phyloP scores from a whole-genome alignment of 73 alveolate species.

The Uronychia setigera region DNA sequence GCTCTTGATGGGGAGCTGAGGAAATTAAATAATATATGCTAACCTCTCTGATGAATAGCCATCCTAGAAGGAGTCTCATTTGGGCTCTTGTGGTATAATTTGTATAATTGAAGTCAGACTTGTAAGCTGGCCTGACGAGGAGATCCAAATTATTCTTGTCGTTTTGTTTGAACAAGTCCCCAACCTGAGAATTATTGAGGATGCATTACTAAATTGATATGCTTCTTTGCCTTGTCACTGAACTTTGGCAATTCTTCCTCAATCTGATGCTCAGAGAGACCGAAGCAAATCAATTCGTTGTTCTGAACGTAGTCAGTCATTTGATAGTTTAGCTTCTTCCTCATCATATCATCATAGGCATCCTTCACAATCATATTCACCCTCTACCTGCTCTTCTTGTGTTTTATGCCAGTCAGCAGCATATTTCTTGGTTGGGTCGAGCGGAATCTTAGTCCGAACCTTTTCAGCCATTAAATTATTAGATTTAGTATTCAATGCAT shows the following conservation, averaged over 20 bases:
- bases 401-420: conserved; percentile 62
- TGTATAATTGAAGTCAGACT: conserved; percentile 54
- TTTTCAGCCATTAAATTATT: conserved; percentile 1
- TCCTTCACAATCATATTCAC: conserved; percentile 15
- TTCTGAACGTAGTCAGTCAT: conserved; percentile 60
- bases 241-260: conserved; percentile 30
- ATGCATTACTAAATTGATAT: conserved; percentile 20
- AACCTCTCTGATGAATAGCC: conserved; percentile 53
- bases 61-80: conserved; percentile 45
- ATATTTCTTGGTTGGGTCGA: conserved; percentile 43
- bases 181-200: neutral
- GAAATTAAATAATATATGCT: neutral
- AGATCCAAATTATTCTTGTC: conserved; percentile 1
- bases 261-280: conserved; percentile 61
- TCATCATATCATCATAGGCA: conserved; percentile 64
- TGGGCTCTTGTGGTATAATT: conserved; percentile 55
- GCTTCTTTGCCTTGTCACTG: conserved; percentile 55
- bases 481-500: neutral
- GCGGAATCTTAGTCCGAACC: conserved; percentile 57
- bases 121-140: conserved; percentile 56
- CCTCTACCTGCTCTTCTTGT: conserved; percentile 65
- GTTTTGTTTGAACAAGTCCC: conserved; percentile 14
- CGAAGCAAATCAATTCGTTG: conserved; percentile 65
- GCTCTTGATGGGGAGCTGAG: conserved; percentile 56
- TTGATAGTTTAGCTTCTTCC: conserved; percentile 68